Percentiles rank a stretch among this genome's conserved stretches.
Evolutionary conservation across 352 stramenopile species (phyloP).

Genomic region (Globisporangium cederbergense): DNA sequence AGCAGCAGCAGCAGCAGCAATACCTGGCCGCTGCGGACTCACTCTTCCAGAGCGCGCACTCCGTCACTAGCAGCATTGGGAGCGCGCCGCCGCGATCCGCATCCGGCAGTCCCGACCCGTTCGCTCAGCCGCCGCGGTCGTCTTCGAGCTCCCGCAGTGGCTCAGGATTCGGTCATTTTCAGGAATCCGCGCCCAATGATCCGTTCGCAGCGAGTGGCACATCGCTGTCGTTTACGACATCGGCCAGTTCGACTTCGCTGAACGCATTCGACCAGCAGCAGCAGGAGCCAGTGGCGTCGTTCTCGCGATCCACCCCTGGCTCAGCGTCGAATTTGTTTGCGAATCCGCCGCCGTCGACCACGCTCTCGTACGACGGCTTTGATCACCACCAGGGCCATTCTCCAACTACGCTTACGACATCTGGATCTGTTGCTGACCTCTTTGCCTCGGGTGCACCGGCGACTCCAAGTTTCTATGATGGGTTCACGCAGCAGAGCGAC

Average conservation of each 20-base stretch:
- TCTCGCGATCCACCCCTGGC: slow-evolving; percentile 4
- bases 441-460: slow-evolving; percentile 8
- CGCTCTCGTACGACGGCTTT: slow-evolving; percentile 11
- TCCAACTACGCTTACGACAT: not conserved
- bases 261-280: slow-evolving; percentile 11
- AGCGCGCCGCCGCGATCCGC: not conserved
- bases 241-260: slow-evolving; percentile 2
- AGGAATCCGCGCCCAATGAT: slow-evolving; percentile 12
- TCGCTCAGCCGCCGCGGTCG: slow-evolving; percentile 12
- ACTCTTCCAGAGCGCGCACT: slow-evolving; percentile 22
- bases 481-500: slow-evolving; percentile 2
- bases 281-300: slow-evolving; percentile 7
- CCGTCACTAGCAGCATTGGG: slow-evolving; percentile 2
- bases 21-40: slow-evolving; percentile 15
- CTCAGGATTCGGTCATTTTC: not conserved
- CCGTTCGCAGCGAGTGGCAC: slow-evolving; percentile 13
- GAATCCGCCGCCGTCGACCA: not conserved
- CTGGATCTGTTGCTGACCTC: slow-evolving; percentile 2
- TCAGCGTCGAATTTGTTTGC: slow-evolving; percentile 11
- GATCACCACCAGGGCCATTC: not conserved
- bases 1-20: slow-evolving; percentile 17
- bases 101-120: slow-evolving; percentile 7
- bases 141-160: slow-evolving; percentile 4
- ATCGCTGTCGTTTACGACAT: slow-evolving; percentile 5
- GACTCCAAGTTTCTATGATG: slow-evolving; percentile 6